phyloP scores from a whole-genome alignment of 805 yeast genomes.

The Yamadazyma kitorensis region DNA sequence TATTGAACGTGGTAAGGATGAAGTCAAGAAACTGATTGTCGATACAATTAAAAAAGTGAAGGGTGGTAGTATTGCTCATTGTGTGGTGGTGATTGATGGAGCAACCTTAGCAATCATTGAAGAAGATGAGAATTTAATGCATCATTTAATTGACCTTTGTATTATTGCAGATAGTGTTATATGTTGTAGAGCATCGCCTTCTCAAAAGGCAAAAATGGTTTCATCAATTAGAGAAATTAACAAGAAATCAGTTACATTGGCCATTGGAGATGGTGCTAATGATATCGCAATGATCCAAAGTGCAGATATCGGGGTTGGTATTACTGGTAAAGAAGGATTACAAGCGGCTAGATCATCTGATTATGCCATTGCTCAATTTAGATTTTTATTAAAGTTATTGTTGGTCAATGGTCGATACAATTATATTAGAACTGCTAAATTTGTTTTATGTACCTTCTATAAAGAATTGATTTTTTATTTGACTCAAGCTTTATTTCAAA shows the following conservation, averaged over 20 bases:
- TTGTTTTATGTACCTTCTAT: slow-evolving; percentile 90
- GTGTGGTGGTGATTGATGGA: slow-evolving; percentile 96
- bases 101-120: slow-evolving; percentile 74
- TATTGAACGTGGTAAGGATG: slow-evolving; percentile 45
- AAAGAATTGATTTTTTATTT: slow-evolving; percentile 88
- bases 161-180: slow-evolving; percentile 86
- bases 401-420: slow-evolving; percentile 96
- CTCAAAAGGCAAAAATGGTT: slow-evolving; percentile 93
- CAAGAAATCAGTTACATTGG: slow-evolving; percentile 75
- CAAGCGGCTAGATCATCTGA: slow-evolving; percentile 97
- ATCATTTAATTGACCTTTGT: slow-evolving; percentile 80
- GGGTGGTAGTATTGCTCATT: slow-evolving; percentile 80
- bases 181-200: slow-evolving; percentile 95
- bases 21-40: slow-evolving; percentile 63
- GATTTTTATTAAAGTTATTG: slow-evolving; percentile 75
- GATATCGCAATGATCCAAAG: slow-evolving; percentile 99
- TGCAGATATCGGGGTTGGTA: slow-evolving; percentile 97
- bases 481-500: slow-evolving; percentile 83
- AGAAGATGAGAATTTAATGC: slow-evolving; percentile 64
- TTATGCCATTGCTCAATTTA: slow-evolving; percentile 91
- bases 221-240: slow-evolving; percentile 69
- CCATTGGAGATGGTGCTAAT: slow-evolving; percentile 99
- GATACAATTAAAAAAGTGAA: slow-evolving; percentile 74
- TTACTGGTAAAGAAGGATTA: slow-evolving; percentile 94
- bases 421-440: slow-evolving; percentile 86